phyloP scores from a whole-genome alignment of 2,329 filamentous ascomycete genomes.

The Proliferodiscus dingleyae region DNA sequence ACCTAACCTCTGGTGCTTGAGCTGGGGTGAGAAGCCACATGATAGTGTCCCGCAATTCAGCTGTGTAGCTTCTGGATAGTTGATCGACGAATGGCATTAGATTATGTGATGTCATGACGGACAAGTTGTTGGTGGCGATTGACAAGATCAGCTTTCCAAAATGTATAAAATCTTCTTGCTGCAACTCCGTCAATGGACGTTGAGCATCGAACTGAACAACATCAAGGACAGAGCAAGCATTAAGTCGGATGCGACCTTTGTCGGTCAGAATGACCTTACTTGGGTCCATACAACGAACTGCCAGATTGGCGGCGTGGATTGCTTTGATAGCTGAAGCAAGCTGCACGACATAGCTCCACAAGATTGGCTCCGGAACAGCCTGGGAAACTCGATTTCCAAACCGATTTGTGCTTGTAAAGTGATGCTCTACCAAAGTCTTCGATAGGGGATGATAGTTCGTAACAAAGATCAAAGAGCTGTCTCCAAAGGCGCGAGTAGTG shows the following conservation, averaged over 20 bases:
- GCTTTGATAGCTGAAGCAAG: conserved; percentile 82
- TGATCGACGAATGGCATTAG: conserved; percentile 69
- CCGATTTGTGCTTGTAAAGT: conserved; percentile 46
- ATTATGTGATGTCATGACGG: conserved; percentile 50
- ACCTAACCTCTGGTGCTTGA: conserved; percentile 55
- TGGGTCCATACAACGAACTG: conserved; percentile 78
- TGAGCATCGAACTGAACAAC: conserved; percentile 77
- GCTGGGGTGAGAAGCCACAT: conserved; percentile 73
- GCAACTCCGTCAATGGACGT: conserved; percentile 66
- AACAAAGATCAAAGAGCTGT: conserved; percentile 90
- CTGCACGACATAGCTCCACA: conserved; percentile 93
- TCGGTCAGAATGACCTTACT: conserved; percentile 88
- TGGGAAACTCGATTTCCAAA: conserved; percentile 35
- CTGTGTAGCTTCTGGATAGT: conserved; percentile 70
- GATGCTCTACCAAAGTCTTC: conserved; percentile 81
- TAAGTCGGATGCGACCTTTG: conserved; percentile 83
- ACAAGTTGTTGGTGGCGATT: conserved; percentile 65
- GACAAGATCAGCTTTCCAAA: conserved; percentile 82
- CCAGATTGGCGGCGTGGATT: conserved; percentile 76
- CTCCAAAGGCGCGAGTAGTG: conserved; percentile 86
- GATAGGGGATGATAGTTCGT: conserved; percentile 90
- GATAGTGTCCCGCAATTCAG: conserved; percentile 73
- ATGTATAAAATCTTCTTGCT: conserved; percentile 80
- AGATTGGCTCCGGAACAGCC: conserved; percentile 60
- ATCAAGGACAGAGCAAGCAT: conserved; percentile 83